phyloP scores from a whole-genome alignment of 371 early-diverging fungal genomes.

The Gilbertella persicaria region DNA sequence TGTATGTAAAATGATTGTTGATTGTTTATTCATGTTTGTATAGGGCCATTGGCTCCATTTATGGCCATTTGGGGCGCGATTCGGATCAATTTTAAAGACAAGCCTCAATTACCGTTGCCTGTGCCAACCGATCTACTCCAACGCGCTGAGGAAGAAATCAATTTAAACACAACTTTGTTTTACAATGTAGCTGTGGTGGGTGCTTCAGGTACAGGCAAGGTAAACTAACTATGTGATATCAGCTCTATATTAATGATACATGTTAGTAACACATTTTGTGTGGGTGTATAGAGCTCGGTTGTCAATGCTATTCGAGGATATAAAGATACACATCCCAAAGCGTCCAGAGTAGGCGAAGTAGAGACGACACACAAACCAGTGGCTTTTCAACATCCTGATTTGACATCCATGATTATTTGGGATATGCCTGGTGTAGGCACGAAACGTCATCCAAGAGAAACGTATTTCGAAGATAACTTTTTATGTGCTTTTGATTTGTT shows the following conservation, averaged over 20 bases:
- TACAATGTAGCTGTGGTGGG: slow-evolving; percentile 53
- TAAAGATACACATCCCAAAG: slow-evolving; percentile 31
- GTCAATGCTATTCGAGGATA: slow-evolving; percentile 50
- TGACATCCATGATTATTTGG: slow-evolving; percentile 46
- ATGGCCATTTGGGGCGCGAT: slow-evolving; percentile 46
- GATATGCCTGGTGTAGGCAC: slow-evolving; percentile 57
- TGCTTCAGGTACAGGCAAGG: slow-evolving; percentile 50
- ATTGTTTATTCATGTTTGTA: not conserved
- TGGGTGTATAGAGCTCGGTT: slow-evolving; percentile 38
- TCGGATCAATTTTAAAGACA: slow-evolving; percentile 41
- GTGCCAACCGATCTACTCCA: slow-evolving; percentile 31
- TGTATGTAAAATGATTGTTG: slow-evolving; percentile 33
- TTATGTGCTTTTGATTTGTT: slow-evolving; percentile 50
- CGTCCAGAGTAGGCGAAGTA: slow-evolving; percentile 44
- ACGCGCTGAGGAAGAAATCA: slow-evolving; percentile 31
- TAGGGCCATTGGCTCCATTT: slow-evolving; percentile 53
- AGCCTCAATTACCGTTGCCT: slow-evolving; percentile 30
- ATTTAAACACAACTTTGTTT: slow-evolving; percentile 37
- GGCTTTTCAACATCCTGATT: slow-evolving; percentile 47
- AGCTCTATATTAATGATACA: no score
- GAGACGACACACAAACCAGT: slow-evolving; percentile 40
- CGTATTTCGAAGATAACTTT: slow-evolving; percentile 52
- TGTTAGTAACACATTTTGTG: no score
- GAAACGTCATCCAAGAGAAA: slow-evolving; percentile 36
- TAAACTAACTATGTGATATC: no score